Conservation (phyloP, 2,329 filamentous ascomycete species). For the Colletotrichum trifolii region DNA sequence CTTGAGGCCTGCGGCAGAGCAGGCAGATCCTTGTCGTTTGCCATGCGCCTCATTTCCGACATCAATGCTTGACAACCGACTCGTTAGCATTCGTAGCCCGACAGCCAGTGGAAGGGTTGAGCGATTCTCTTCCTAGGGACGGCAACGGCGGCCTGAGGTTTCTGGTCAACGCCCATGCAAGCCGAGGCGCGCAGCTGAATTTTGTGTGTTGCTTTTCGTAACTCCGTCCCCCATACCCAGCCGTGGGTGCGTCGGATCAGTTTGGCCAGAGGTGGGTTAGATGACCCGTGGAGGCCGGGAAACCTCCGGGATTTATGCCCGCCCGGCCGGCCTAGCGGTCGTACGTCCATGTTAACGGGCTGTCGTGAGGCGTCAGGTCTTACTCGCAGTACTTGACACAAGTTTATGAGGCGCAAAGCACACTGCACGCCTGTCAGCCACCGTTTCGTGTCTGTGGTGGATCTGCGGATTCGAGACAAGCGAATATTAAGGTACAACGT, state of each 20-base stretch:
- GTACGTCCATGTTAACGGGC: not conserved
- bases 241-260: too few species aligned
- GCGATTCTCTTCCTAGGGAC: not conserved
- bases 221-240: not conserved
- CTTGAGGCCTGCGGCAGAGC: conserved; percentile 19
- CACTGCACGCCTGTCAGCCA: not conserved
- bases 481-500: conserved; percentile 13
- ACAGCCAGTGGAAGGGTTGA: not conserved
- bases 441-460: conserved; percentile 1
- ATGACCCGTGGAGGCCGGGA: not conserved
- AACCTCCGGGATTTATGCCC: not conserved
- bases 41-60: conserved; percentile 51
- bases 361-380: conserved; percentile 7
- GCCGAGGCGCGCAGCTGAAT: conserved; percentile 1
- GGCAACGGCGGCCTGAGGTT: not conserved
- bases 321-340: not conserved
- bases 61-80: conserved; percentile 44
- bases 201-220: conserved; percentile 1
- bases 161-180: not conserved
- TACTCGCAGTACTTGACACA: not conserved
- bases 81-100: not conserved
- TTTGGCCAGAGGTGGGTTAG: not conserved
- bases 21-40: conserved; percentile 37
- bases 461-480: conserved; percentile 24
- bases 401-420: not conserved